Evolutionary conservation across 2,329 filamentous ascomycete genomes (phyloP).

Genomic region (Graphiopsis chlorocephala): DNA sequence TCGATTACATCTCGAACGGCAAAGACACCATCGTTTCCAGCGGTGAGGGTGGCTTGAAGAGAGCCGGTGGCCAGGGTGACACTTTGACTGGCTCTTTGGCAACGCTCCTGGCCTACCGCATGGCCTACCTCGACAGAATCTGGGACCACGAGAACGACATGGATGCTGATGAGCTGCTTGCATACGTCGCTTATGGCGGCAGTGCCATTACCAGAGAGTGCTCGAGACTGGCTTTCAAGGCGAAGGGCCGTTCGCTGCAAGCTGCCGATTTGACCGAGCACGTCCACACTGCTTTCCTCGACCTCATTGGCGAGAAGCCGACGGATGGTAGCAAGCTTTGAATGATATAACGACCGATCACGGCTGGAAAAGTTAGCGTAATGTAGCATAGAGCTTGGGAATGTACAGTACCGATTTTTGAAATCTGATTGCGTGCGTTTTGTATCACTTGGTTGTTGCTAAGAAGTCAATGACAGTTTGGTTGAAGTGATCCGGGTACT

Average conservation of each 20-base stretch:
- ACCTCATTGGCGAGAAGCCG: conserved; percentile 68
- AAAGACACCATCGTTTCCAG: conserved; percentile 72
- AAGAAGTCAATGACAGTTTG: conserved; percentile 20
- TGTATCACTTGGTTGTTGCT: neutral
- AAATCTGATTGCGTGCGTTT: neutral
- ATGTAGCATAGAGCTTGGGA: conserved; percentile 13
- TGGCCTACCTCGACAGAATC: conserved; percentile 77
- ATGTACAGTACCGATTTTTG: conserved; percentile 10
- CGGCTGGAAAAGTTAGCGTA: conserved; percentile 13
- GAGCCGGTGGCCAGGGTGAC: conserved; percentile 92
- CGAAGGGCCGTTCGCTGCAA: conserved; percentile 83
- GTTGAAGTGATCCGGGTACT: conserved; percentile 25
- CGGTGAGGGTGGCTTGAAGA: conserved; percentile 76
- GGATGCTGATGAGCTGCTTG: conserved; percentile 58
- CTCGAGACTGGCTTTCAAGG: conserved; percentile 79
- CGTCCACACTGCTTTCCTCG: conserved; percentile 77
- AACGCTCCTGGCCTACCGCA: conserved; percentile 84
- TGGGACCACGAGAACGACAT: conserved; percentile 65
- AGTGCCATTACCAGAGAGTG: conserved; percentile 86
- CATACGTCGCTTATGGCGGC: conserved; percentile 81
- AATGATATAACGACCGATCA: conserved; percentile 3
- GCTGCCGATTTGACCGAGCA: conserved; percentile 91
- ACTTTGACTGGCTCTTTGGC: conserved; percentile 87
- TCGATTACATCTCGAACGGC: conserved; percentile 82
- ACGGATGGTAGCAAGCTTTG: conserved; percentile 28